Conservation (phyloP, 1,139 yeast genomes). For the Pneumocystis wakefieldiae region DNA sequence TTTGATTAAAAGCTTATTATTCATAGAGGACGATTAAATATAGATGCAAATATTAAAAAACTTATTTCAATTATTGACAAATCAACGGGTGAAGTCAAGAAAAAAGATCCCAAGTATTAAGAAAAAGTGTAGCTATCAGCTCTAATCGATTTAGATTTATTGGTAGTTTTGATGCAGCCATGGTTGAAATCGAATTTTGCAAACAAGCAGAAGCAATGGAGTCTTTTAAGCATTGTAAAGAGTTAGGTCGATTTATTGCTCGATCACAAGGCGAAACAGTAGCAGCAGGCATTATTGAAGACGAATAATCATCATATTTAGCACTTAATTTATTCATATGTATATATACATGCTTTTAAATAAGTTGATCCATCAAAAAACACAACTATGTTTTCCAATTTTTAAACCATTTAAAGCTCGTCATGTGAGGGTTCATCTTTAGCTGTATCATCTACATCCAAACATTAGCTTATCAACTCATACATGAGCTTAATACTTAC, state of each 20-base stretch:
- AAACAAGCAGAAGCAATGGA: constrained; percentile 47
- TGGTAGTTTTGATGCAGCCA: constrained; percentile 41
- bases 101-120: constrained; percentile 42
- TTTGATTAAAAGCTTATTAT: constrained; percentile 49
- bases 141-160: constrained; percentile 1
- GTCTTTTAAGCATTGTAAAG: constrained; percentile 41
- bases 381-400: neutral
- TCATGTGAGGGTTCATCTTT: neutral
- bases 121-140: constrained; percentile 12
- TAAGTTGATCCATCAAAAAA: neutral
- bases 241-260: constrained; percentile 66
- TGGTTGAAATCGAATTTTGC: constrained; percentile 49
- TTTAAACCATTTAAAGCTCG: neutral
- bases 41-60: constrained; percentile 53
- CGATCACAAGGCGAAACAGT: constrained; percentile 76
- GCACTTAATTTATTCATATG: neutral
- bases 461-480: neutral
- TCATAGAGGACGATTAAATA: constrained; percentile 67
- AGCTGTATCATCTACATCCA: neutral
- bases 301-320: neutral
- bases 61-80: constrained; percentile 39
- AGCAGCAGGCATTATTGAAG: constrained; percentile 57
- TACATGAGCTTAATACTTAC: neutral
- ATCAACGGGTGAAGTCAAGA: constrained; percentile 29
- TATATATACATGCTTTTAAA: neutral